A percentile compares a stretch with the other conserved stretches of the same genome.
These are phyloP conservation scores for Fusarium torulosum DNA, from an alignment of 2,329 filamentous ascomycete species.

Conservation along the genomic window DNA sequence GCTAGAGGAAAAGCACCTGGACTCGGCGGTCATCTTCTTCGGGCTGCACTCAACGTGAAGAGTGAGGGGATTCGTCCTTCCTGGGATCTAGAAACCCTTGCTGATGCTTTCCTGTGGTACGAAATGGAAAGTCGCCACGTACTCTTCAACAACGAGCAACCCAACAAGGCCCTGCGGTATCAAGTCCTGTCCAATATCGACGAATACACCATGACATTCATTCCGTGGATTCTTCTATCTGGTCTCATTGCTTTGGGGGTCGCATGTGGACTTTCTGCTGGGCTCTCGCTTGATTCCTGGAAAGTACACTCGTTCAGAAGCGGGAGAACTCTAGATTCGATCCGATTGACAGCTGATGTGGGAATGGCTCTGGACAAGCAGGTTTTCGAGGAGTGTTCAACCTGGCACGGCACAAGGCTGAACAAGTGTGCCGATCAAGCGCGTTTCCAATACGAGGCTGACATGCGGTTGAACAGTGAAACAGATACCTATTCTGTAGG, in stretches of 20 bases:
- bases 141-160: not conserved
- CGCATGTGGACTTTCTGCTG: conserved; percentile 22
- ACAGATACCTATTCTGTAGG: conserved; percentile 13
- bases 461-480: conserved; percentile 1
- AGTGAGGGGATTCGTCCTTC: not conserved
- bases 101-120: conserved; percentile 32
- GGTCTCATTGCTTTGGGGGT: conserved; percentile 22
- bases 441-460: conserved; percentile 20
- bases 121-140: conserved; percentile 2
- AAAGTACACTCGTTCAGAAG: conserved; percentile 26
- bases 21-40: conserved; percentile 20
- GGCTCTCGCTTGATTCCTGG: conserved; percentile 25
- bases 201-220: conserved; percentile 33
- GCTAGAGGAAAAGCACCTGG: conserved; percentile 9
- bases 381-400: conserved; percentile 28
- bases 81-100: conserved; percentile 26
- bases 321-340: conserved; percentile 23
- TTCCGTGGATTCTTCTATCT: conserved; percentile 32
- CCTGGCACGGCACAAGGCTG: conserved; percentile 13
- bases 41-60: not conserved
- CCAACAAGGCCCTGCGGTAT: not conserved
- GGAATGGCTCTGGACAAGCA: conserved; percentile 29
- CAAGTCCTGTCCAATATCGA: conserved; percentile 8
- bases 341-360: conserved; percentile 31
- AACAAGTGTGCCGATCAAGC: conserved; percentile 21